Evolutionary conservation across 2,329 filamentous ascomycete species (phyloP).

Genomic region (Fusarium lyarnte): DNA sequence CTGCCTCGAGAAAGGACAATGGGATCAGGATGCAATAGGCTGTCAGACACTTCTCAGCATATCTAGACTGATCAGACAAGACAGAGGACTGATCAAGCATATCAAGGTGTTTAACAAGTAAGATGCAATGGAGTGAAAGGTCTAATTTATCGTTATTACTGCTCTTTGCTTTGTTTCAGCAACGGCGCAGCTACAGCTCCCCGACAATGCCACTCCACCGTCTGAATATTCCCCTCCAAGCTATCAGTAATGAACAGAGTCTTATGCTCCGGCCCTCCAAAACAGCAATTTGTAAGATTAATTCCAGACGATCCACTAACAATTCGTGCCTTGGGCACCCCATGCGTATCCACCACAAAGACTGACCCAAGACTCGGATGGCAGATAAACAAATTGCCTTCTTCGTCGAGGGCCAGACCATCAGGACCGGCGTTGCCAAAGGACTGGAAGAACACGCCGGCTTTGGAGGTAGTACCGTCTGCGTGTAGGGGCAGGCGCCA

Average conservation of each 20-base stretch:
- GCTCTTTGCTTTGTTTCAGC: neutral
- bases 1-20: no score
- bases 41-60: no score
- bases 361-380: constrained; percentile 49
- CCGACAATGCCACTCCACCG: constrained; percentile 47
- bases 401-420: constrained; percentile 51
- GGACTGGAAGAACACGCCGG: constrained; percentile 51
- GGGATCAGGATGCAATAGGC: neutral
- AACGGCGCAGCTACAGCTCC: constrained; percentile 29
- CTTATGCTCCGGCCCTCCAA: constrained; percentile 49
- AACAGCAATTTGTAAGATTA: constrained; percentile 55
- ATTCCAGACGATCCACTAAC: constrained; percentile 45
- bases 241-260: constrained; percentile 54
- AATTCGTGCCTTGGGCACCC: constrained; percentile 50
- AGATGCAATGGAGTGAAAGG: fast-evolving
- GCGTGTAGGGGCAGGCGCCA: constrained; percentile 52
- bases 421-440: constrained; percentile 55
- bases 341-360: constrained; percentile 51
- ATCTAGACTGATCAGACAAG: fast-evolving
- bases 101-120: neutral
- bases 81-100: neutral
- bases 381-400: constrained; percentile 50
- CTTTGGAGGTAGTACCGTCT: constrained; percentile 52
- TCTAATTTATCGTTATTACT: fast-evolving
- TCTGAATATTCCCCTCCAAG: constrained; percentile 50